phyloP scores from a whole-genome alignment of 768 basidiomycete genomes.

The Leccinum uliginosum region DNA sequence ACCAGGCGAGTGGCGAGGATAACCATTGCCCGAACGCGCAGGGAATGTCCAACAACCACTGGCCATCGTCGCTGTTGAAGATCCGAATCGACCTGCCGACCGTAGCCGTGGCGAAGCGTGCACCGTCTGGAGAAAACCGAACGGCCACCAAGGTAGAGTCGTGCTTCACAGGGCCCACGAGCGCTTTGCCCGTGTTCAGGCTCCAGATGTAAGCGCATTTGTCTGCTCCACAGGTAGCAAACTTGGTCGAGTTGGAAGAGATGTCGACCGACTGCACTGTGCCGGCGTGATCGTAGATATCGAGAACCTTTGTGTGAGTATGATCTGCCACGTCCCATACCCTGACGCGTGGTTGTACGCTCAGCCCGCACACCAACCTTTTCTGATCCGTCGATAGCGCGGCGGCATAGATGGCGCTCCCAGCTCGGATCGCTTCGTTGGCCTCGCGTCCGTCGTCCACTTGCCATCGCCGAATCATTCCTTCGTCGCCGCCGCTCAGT shows the following conservation, averaged over 20 bases:
- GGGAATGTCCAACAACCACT: neutral
- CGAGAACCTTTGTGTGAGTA: neutral
- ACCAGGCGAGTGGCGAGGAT: neutral
- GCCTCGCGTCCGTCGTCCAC: neutral
- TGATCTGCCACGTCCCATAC: neutral
- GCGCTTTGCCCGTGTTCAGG: neutral
- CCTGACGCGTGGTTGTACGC: neutral
- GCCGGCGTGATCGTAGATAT: neutral
- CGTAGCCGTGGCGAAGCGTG: neutral
- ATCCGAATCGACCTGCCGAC: neutral
- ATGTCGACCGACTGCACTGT: neutral
- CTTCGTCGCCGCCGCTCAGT: constrained; percentile 2
- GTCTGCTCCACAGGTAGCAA: neutral
- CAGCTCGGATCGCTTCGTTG: neutral
- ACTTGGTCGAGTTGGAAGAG: neutral
- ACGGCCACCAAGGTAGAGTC: neutral
- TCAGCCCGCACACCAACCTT: neutral
- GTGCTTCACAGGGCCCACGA: neutral
- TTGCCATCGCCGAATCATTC: neutral
- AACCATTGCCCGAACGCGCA: neutral
- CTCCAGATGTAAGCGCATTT: neutral
- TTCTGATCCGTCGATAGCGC: neutral
- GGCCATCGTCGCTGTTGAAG: neutral
- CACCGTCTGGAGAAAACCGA: neutral
- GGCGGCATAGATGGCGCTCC: neutral